Conservation (phyloP, 2,329 filamentous ascomycete species). For the Bertia moriformis region DNA sequence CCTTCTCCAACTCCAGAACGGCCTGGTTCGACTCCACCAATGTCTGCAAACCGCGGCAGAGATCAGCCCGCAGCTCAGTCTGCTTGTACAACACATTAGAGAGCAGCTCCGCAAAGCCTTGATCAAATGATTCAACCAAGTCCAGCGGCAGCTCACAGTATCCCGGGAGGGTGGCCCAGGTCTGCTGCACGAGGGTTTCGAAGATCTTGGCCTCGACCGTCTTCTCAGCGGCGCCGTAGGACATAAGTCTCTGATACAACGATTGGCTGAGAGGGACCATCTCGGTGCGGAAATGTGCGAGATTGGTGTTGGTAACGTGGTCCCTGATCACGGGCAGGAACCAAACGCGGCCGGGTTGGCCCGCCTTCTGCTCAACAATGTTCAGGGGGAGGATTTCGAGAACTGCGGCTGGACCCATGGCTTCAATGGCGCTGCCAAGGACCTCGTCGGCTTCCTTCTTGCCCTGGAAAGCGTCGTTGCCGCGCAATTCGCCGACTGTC, state of each 20-base stretch:
- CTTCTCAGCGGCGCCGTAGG: conserved; percentile 70
- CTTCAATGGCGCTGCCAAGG: conserved; percentile 71
- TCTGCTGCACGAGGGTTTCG: conserved; percentile 82
- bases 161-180: conserved; percentile 83
- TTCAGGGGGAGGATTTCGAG: conserved; percentile 76
- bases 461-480: conserved; percentile 74
- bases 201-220: conserved; percentile 96
- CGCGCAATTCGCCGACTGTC: conserved; percentile 71
- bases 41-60: conserved; percentile 75
- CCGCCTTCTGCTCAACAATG: conserved; percentile 60
- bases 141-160: conserved; percentile 91
- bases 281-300: conserved; percentile 72
- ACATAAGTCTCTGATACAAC: conserved; percentile 78
- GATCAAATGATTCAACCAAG: conserved; percentile 62
- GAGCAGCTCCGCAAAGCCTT: conserved; percentile 74
- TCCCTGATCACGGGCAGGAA: conserved; percentile 83
- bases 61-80: conserved; percentile 68
- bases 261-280: conserved; percentile 79
- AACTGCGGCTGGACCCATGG: conserved; percentile 78
- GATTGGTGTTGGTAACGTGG: conserved; percentile 73
- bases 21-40: conserved; percentile 85
- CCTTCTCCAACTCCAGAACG: conserved; percentile 54
- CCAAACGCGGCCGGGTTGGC: conserved; percentile 80
- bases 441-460: conserved; percentile 93
- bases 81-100: conserved; percentile 89